Evolutionary conservation across 768 basidiomycete species (phyloP), one percentile per base, ranked within the genome.

Genomic region (Rubroboletus pulcherrimus): DNA sequence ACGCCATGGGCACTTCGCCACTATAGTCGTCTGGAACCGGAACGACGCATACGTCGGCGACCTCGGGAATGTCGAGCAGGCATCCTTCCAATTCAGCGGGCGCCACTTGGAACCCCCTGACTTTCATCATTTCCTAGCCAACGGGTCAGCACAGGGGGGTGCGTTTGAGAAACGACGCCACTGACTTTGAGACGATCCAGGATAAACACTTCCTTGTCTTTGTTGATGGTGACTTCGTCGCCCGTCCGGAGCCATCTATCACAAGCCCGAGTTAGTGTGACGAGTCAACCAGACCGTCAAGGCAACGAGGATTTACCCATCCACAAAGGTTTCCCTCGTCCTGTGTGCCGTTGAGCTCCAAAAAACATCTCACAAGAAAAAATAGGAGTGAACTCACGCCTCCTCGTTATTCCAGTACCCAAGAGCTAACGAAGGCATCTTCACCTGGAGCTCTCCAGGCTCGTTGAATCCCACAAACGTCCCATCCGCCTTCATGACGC

Each of bases 81-180:
- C 84, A 84, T 19, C 81, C 87, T 62, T 88, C 87, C 9, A 88
- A 73, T 58, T 87, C 86, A 4, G 87, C 86, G 2, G 87, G 87
- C 1, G 87, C 85, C 1, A 89, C 87, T 64, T 89, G 87, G 65
- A 85, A 86, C 3, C 88, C 87, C 63, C 72, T 78, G 41, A 85
- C 83, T 73, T 89, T 88, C 64, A 88, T 71, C 30, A 87, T 76
- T 70, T 87, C 85, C 83, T 84, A 26, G 49, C 31, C 21, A 21
- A 42, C 21, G 33, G 31, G 73, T 56, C 35, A 54, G 48, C 26
- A 21, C 29, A 8, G 26, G 12, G 37, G 29, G 40, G 26, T 46
- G 26, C 19, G 2, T 19, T 24, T n/a, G 19, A 15, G 15, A 14
- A 24, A 47, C 10, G 7, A 24, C 5, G 10, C 19, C 48, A 56